These are phyloP conservation scores for Hypoxylon sp. DNA, from an alignment of 2,329 filamentous ascomycete genomes.

Conservation along the genomic window DNA sequence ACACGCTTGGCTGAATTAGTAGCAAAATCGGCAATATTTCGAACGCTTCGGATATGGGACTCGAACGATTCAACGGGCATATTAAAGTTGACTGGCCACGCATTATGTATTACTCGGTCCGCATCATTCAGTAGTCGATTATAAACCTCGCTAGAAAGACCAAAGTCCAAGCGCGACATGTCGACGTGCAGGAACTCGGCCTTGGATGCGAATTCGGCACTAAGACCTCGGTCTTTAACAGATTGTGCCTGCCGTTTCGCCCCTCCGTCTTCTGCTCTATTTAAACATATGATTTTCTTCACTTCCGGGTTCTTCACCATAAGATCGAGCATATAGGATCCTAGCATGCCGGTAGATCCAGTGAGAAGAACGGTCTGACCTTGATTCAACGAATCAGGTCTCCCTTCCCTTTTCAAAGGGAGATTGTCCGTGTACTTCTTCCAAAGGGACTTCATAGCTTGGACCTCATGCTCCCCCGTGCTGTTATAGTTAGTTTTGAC, in stretches of 20 bases:
- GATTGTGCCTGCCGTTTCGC: constrained; percentile 57
- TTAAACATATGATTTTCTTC: constrained; percentile 63
- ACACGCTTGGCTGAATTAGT: constrained; percentile 54
- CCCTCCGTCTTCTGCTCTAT: constrained; percentile 62
- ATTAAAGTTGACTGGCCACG: constrained; percentile 70
- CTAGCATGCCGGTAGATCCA: constrained; percentile 66
- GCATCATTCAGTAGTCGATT: constrained; percentile 57
- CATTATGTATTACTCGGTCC: constrained; percentile 68
- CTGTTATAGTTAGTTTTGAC: constrained; percentile 9
- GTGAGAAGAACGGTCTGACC: constrained; percentile 63
- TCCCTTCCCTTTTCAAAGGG: constrained; percentile 44
- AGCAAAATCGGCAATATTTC: constrained; percentile 64
- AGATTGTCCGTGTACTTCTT: constrained; percentile 57
- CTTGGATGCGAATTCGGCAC: constrained; percentile 55
- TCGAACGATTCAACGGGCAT: constrained; percentile 65
- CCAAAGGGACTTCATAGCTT: constrained; percentile 55
- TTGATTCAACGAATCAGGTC: constrained; percentile 52
- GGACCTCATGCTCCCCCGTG: constrained; percentile 45
- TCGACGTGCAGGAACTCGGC: constrained; percentile 66
- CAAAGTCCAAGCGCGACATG: constrained; percentile 63
- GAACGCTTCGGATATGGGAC: constrained; percentile 65
- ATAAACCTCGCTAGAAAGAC: constrained; percentile 59
- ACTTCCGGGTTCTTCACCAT: constrained; percentile 56
- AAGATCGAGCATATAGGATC: constrained; percentile 62
- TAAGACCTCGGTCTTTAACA: constrained; percentile 59